Evolutionary conservation across 352 stramenopile species (phyloP), one percentile per base, ranked within the genome.

Genomic region (Halophytophthora batemanensis): DNA sequence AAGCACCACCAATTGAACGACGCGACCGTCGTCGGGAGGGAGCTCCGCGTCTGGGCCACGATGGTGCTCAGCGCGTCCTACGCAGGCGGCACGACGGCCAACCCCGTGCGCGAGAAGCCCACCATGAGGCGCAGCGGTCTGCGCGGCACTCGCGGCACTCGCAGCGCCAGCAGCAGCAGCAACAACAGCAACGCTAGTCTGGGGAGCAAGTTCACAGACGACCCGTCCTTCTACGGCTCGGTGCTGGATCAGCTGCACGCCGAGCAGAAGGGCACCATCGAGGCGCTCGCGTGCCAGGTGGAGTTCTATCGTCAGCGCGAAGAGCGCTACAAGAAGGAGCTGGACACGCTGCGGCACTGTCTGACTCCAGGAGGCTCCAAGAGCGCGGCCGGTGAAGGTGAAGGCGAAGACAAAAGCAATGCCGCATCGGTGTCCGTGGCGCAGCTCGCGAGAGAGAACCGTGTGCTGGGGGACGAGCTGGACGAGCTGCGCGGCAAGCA

Each of bases 251-350:
- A 90, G 50, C 61, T 90, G 37, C 80, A 90, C 53, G 74, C 80
- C 42, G 80, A 90, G 47, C 80, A 90, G 55, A 87, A 86, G 53
- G 80, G 73, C 45, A 90, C 80, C n/a, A 90, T 90, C 64, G 80
- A 90, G 64, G 80, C 80, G 45, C 48, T 90, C 29, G 77, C 70
- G 11, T 82, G 72, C 49, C 80, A 90, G 52, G 76, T 90, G 12
- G 73, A 88, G 57, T 88, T 90, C 62, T 90, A 88, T 46, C 77
- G 80, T 19, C 74, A 88, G 41, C 74, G 77, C 17, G 80, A 90
- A 42, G 75, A 87, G 56, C 80, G 80, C 6, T 71, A 71, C 35
- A 79, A 71, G 22, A 74, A 87, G 55, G 80, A 90, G 61, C 45
- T 87, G 23, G 66, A 74, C 14, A 79, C 80, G 39, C 59, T 90